Evolutionary conservation across 2,329 filamentous ascomycete genomes (phyloP).

Genomic region (Penicillium sp.): DNA sequence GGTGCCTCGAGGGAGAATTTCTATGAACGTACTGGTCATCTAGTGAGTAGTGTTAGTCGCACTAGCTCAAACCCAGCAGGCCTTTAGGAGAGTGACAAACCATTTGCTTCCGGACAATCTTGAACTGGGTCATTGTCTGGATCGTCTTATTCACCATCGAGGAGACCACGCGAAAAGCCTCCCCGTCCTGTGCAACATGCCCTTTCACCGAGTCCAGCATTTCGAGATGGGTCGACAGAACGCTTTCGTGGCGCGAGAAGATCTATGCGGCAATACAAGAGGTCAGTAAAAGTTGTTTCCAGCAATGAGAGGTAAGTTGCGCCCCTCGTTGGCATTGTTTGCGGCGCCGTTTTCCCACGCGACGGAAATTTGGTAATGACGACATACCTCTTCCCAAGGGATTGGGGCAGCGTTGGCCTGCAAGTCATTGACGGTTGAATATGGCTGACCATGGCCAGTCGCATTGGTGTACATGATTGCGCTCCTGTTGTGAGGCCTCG

Average conservation of each 20-base stretch:
- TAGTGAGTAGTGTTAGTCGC: conserved; percentile 7
- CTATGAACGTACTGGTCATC: conserved; percentile 19
- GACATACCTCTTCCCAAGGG: conserved; percentile 24
- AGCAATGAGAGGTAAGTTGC: background rate
- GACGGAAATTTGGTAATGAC: conserved; percentile 6
- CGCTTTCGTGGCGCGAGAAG: conserved; percentile 41
- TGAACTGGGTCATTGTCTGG: conserved; percentile 38
- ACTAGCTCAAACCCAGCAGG: too few species aligned
- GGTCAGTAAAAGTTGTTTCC: background rate
- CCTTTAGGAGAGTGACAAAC: conserved; percentile 24
- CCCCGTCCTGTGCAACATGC: conserved; percentile 28
- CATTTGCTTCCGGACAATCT: conserved; percentile 34
- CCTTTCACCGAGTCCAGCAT: conserved; percentile 37
- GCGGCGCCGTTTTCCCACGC: background rate
- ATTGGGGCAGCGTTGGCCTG: conserved; percentile 4
- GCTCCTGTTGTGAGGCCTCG: background rate
- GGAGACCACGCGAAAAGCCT: conserved; percentile 32
- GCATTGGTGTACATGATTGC: background rate
- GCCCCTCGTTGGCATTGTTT: conserved; percentile 1
- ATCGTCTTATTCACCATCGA: conserved; percentile 41
- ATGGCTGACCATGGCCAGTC: background rate
- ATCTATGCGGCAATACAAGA: conserved; percentile 25
- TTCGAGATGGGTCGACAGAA: conserved; percentile 40
- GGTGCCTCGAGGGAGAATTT: background rate
- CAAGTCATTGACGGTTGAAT: background rate